Evolutionary conservation across 345 rosid genomes (phyloP).

Genomic region (Salix dunnii): DNA sequence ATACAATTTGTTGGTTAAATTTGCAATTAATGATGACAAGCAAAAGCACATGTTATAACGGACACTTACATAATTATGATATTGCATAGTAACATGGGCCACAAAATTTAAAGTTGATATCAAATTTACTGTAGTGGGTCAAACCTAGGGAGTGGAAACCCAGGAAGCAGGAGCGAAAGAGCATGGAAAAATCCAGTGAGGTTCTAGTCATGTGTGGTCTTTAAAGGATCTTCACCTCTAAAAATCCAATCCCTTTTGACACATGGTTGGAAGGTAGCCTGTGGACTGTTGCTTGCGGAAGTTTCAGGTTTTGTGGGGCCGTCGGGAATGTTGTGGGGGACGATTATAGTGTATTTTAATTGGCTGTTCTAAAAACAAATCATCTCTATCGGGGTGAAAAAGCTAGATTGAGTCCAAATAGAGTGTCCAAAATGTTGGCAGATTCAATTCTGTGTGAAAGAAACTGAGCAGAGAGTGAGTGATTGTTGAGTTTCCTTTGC

Average conservation of each 20-base stretch:
- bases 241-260: not conserved
- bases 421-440: not conserved
- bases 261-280: not conserved
- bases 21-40: not conserved
- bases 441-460: not conserved
- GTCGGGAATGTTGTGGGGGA: slow-evolving; percentile 31
- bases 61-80: not conserved
- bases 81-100: not conserved
- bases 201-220: not conserved
- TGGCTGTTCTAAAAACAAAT: not conserved
- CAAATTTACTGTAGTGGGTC: slow-evolving; percentile 7
- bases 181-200: slow-evolving; percentile 19
- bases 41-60: not conserved
- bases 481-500: slow-evolving; percentile 8
- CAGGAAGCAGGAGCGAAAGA: not conserved
- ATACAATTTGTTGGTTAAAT: not conserved
- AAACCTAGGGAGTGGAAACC: slow-evolving; percentile 6
- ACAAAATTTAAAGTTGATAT: not conserved
- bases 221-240: slow-evolving; percentile 1
- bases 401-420: not conserved
- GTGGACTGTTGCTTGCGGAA: slow-evolving; percentile 19
- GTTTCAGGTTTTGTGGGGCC: slow-evolving; percentile 26
- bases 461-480: not conserved
- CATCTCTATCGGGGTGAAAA: not conserved
- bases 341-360: slow-evolving; percentile 4